A percentile compares a stretch with the other conserved stretches of the same genome.
These are phyloP conservation scores for Coemansia biformis DNA, from an alignment of 192 early-diverging fungal genomes.

Conservation along the genomic window DNA sequence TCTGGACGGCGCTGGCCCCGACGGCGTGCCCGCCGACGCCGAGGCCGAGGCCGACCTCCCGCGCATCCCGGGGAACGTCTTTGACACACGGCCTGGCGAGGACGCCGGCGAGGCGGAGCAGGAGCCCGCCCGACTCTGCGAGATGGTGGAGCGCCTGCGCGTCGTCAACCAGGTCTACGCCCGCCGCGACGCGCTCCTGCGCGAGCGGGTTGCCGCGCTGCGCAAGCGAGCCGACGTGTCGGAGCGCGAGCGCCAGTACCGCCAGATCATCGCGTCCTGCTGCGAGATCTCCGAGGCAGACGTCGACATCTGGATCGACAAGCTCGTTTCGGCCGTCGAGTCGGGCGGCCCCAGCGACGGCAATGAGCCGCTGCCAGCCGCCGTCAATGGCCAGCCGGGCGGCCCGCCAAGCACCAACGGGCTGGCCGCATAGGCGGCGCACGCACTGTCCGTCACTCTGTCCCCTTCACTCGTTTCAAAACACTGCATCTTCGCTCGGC, in stretches of 20 bases:
- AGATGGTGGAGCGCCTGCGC: conserved; percentile 33
- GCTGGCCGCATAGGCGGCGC: not conserved
- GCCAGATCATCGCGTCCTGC: conserved; percentile 78
- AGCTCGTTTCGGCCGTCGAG: conserved; percentile 74
- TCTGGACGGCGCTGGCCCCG: conserved; percentile 8
- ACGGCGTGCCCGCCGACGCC: too few species aligned
- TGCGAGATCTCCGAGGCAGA: conserved; percentile 73
- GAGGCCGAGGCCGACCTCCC: conserved; percentile 14
- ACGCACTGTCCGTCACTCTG: too few species aligned
- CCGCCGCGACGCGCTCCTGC: conserved; percentile 45
- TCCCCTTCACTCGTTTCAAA: too few species aligned
- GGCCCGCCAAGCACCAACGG: not conserved
- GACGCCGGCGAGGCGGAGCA: conserved; percentile 13
- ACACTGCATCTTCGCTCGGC: too few species aligned
- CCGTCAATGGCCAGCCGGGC: not conserved
- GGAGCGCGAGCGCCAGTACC: conserved; percentile 71
- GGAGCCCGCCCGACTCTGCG: conserved; percentile 29
- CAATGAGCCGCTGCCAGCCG: not conserved
- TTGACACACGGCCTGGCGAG: conserved; percentile 6
- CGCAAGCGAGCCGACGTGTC: conserved; percentile 50
- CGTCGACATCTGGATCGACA: conserved; percentile 72
- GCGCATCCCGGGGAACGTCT: conserved; percentile 5
- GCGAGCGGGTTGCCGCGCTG: conserved; percentile 55
- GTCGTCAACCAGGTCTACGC: conserved; percentile 45
- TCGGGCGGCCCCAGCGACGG: conserved; percentile 24